phyloP scores from a whole-genome alignment of 768 basidiomycete genomes.

The Naganishia friedmannii region DNA sequence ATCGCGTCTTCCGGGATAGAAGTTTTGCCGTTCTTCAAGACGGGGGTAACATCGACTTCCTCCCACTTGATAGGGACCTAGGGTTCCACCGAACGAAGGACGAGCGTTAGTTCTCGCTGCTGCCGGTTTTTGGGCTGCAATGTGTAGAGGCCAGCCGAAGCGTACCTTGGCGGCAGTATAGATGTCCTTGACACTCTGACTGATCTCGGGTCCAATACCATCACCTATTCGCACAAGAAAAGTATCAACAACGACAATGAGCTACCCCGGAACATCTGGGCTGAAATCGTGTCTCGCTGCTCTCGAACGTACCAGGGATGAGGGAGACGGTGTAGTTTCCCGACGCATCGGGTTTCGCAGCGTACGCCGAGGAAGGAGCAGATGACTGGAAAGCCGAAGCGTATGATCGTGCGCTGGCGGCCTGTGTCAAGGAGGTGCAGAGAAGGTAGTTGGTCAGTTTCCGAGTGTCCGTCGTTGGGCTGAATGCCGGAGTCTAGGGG shows the following conservation, averaged over 20 bases:
- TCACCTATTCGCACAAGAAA: constrained; percentile 3
- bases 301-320: constrained; percentile 64
- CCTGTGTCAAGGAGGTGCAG: background rate
- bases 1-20: constrained; percentile 92
- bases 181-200: constrained; percentile 90
- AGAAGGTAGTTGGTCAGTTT: background rate
- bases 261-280: constrained; percentile 73
- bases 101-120: no score
- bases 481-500: background rate
- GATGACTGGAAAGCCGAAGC: constrained; percentile 51
- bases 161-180: constrained; percentile 74
- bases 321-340: constrained; percentile 95
- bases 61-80: constrained; percentile 95
- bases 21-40: constrained; percentile 91
- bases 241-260: background rate
- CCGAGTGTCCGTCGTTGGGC: background rate
- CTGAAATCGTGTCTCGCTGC: background rate
- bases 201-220: constrained; percentile 99
- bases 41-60: constrained; percentile 92
- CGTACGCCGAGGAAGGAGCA: constrained; percentile 81
- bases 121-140: background rate
- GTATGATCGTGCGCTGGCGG: constrained; percentile 16
- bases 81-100: no score
- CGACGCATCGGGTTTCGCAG: constrained; percentile 76
- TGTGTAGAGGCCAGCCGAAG: background rate